These are phyloP conservation scores for Eragrostis tef DNA, from an alignment of 202 grass and related monocot species.

Conservation along the genomic window DNA sequence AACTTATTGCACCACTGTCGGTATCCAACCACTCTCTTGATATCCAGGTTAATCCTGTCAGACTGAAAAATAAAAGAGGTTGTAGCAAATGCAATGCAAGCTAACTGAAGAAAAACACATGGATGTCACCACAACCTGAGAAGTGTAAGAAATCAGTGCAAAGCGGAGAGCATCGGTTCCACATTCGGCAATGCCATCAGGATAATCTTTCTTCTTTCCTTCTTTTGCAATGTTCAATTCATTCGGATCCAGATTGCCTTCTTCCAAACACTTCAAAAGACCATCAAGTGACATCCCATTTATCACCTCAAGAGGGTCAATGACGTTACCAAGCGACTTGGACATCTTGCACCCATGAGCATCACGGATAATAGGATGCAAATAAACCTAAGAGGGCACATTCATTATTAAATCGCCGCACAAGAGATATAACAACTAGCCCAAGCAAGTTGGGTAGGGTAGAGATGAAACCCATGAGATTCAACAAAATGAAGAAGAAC, in stretches of 20 bases:
- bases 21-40: conserved; percentile 83
- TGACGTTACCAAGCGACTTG: conserved; percentile 86
- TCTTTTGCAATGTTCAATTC: conserved; percentile 70
- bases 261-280: conserved; percentile 76
- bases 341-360: conserved; percentile 92
- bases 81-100: conserved; percentile 33
- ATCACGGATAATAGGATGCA: conserved; percentile 94
- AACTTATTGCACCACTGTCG: conserved; percentile 96
- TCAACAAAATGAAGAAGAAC: no score
- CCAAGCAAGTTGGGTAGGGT: no score
- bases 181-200: conserved; percentile 91
- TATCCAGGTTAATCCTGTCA: conserved; percentile 96
- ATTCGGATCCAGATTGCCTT: conserved; percentile 82
- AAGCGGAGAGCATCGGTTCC: conserved; percentile 94
- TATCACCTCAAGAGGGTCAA: conserved; percentile 93
- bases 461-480: no score
- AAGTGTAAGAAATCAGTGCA: conserved; percentile 88
- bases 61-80: conserved; percentile 57
- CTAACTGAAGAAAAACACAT: conserved; percentile 32
- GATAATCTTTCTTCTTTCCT: conserved; percentile 83
- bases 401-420: not conserved
- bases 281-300: conserved; percentile 73
- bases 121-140: conserved; percentile 64
- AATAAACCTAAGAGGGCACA: conserved; percentile 65
- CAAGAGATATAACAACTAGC: no score